phyloP scores from a whole-genome alignment of 2,329 filamentous ascomycete genomes.

The Apiospora phragmitis region DNA sequence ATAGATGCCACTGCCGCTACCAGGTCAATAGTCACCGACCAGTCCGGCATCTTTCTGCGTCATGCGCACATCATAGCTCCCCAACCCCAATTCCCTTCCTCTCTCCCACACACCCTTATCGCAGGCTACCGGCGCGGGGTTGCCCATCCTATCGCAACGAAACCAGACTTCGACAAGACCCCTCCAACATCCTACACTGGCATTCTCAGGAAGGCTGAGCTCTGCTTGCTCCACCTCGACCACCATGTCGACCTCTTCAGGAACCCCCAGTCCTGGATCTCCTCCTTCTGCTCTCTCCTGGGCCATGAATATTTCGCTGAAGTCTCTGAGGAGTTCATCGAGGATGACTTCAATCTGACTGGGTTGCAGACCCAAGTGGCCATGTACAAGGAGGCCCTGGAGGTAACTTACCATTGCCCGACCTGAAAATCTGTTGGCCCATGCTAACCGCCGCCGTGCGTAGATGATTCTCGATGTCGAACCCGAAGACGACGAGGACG shows the following conservation, averaged over 20 bases:
- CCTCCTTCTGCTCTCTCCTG: slow-evolving; percentile 91
- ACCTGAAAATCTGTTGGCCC: neutral
- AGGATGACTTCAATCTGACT: slow-evolving; percentile 99
- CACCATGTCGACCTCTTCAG: slow-evolving; percentile 62
- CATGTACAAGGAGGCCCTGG: slow-evolving; percentile 98
- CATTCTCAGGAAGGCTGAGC: neutral
- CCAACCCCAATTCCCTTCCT: neutral
- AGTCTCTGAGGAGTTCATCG: slow-evolving; percentile 98
- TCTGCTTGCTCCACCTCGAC: neutral
- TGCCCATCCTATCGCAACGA: neutral
- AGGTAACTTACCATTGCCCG: slow-evolving; percentile 50
- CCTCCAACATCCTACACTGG: slow-evolving; percentile 9
- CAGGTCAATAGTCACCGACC: slow-evolving; percentile 1
- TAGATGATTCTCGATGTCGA: slow-evolving; percentile 98
- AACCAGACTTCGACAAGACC: neutral
- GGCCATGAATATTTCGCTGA: slow-evolving; percentile 99
- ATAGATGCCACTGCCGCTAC: neutral
- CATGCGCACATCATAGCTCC: slow-evolving; percentile 9
- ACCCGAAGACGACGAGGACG: slow-evolving; percentile 87
- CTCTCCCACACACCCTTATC: neutral
- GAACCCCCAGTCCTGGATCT: slow-evolving; percentile 86
- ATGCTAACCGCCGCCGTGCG: neutral
- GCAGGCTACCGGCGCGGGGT: slow-evolving; percentile 6
- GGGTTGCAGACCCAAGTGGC: slow-evolving; percentile 92
- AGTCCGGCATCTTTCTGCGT: neutral